These are phyloP conservation scores for Fusarium paranaense DNA, from an alignment of 2,329 filamentous ascomycete genomes.

Conservation along the genomic window DNA sequence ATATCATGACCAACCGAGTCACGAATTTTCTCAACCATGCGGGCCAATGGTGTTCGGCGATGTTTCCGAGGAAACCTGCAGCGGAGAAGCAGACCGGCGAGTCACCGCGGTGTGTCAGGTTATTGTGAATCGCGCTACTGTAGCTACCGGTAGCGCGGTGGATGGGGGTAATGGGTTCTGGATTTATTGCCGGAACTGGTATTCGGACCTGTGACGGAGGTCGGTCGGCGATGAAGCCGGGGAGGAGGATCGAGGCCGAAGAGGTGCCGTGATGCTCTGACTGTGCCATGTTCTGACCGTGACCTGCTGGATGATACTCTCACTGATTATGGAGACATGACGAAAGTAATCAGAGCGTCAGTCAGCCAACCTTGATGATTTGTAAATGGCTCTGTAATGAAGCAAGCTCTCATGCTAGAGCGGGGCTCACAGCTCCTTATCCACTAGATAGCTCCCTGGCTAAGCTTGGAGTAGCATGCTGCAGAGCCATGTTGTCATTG, in stretches of 20 bases:
- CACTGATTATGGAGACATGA: slow-evolving; percentile 39
- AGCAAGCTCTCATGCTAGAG: slow-evolving; percentile 3
- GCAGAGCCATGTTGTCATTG: slow-evolving; percentile 34
- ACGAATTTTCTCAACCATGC: neutral
- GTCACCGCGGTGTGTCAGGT: slow-evolving; percentile 15
- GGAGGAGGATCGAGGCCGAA: slow-evolving; percentile 18
- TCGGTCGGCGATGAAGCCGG: slow-evolving; percentile 5
- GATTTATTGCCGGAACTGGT: neutral
- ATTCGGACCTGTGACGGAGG: neutral
- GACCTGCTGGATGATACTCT: neutral
- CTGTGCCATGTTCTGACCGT: neutral
- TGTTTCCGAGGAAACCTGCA: slow-evolving; percentile 7
- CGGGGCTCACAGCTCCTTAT: slow-evolving; percentile 2
- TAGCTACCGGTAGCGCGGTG: slow-evolving; percentile 1
- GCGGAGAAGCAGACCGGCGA: neutral
- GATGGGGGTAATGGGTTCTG: neutral
- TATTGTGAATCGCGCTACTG: slow-evolving; percentile 7
- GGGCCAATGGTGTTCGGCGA: neutral
- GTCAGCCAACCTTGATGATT: slow-evolving; percentile 33
- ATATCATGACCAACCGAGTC: neutral
- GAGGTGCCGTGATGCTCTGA: neutral
- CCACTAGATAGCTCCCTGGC: slow-evolving; percentile 12
- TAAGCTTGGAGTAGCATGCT: slow-evolving; percentile 22
- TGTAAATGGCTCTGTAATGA: slow-evolving; percentile 25
- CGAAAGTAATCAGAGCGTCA: slow-evolving; percentile 24